Base-by-base conservation (phyloP, 2,329 filamentous ascomycete species). In the Eutypella sp. region DNA sequence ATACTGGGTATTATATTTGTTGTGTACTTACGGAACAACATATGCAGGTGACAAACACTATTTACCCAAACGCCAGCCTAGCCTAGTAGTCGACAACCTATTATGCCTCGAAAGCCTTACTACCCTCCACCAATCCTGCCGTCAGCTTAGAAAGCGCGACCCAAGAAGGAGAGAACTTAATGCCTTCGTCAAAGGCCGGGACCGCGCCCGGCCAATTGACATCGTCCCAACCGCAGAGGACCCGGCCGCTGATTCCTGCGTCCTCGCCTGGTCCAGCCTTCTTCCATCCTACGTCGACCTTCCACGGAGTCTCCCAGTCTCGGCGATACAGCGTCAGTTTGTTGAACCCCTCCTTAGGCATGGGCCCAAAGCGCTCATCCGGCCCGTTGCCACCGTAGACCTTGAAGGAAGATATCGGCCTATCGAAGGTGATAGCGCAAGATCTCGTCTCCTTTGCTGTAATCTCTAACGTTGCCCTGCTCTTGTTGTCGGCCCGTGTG, bases 141-240 rank as follows among this genome's bases (percentile, higher is more conserved):
- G 74, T 74, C 51, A 80, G 68, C 69, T 96, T 96, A 4, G 82
- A 83, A 23, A 90, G 73, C 9, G 84, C 83, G 6, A 82, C 81
- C 93, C 93, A 99, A 4, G 74, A 70, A 1, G 93, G 93, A 55
- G 83, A 76, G 67, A 83, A 96, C 62, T 83, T 78, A 55, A 78
- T 71, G 41, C 88, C 74, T 67, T 97, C 91, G 56, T 93, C 86
- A 42, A 92, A 78, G 1, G 91, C 91, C 0, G 92, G 91, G 40
- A 97, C 90, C 1, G 75, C 74, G 3, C 81, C 84, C 2, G 68
- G 66, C 29, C 71, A 69, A 59, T 96, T 96, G 38, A 80, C 83
- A 68, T 99, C 93, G 57, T 85, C 89, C 90, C 91, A 97, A 25
- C 87, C 72, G 66, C 93, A 97, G 15, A 84, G 75, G 1, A 91